A percentile compares a stretch with the other conserved stretches of the same genome.
phyloP scores from a whole-genome alignment of 1,284 basidiomycete genomes.

The Schizophyllum amplum region DNA sequence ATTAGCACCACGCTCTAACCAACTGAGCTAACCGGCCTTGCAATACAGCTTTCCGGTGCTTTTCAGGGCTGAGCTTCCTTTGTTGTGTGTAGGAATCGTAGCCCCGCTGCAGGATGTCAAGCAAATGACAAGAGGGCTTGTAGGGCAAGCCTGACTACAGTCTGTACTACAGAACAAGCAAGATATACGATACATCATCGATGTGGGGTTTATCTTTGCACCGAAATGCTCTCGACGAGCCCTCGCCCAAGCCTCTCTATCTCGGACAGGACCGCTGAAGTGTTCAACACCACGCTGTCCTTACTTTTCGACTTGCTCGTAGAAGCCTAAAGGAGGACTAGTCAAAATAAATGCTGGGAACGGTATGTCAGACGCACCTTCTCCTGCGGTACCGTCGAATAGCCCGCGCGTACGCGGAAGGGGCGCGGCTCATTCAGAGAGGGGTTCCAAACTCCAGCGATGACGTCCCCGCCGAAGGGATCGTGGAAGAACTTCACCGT shows the following conservation, averaged over 20 bases:
- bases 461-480: constrained; percentile 66
- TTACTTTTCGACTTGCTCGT: neutral
- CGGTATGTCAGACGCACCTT: neutral
- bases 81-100: too few species aligned
- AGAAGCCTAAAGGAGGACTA: neutral
- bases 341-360: neutral
- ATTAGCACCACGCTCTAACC: neutral
- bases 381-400: constrained; percentile 54
- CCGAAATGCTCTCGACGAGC: constrained; percentile 46
- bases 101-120: neutral
- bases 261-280: neutral
- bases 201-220: too few species aligned
- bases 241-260: constrained; percentile 74
- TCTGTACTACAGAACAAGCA: neutral
- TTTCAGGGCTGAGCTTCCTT: too few species aligned
- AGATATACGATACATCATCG: neutral
- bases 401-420: constrained; percentile 82
- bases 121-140: neutral
- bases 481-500: constrained; percentile 86
- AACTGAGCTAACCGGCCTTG: neutral
- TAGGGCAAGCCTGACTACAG: neutral
- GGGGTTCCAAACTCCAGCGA: constrained; percentile 88
- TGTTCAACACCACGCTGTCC: neutral
- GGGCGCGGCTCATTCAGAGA: constrained; percentile 43
- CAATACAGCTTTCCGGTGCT: too few species aligned